phyloP scores from a whole-genome alignment of 2,329 filamentous ascomycete genomes.

The Penicillium sp. region DNA sequence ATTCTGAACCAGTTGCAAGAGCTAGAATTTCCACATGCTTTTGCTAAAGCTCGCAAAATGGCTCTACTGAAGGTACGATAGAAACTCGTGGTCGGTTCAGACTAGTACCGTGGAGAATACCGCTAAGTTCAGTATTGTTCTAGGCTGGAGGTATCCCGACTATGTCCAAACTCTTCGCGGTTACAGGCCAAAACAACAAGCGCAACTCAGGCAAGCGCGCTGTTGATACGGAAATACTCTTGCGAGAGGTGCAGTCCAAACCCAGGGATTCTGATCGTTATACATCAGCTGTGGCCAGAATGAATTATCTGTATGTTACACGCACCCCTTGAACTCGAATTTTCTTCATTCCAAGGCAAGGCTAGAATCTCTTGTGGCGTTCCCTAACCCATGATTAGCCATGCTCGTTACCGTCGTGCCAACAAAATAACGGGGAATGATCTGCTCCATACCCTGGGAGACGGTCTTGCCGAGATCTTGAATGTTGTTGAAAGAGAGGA shows the following conservation, averaged over 20 bases:
- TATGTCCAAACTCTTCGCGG: slow-evolving; percentile 47
- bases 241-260: slow-evolving; percentile 42
- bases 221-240: slow-evolving; percentile 47
- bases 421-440: slow-evolving; percentile 58
- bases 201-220: slow-evolving; percentile 48
- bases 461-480: slow-evolving; percentile 61
- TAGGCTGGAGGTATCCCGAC: slow-evolving; percentile 50
- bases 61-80: slow-evolving; percentile 27
- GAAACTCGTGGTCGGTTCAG: not conserved
- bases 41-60: slow-evolving; percentile 25
- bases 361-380: not conserved
- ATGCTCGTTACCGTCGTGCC: slow-evolving; percentile 51
- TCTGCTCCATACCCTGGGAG: slow-evolving; percentile 56
- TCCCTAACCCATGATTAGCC: slow-evolving; percentile 24
- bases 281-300: slow-evolving; percentile 51
- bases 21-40: slow-evolving; percentile 33
- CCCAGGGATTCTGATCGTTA: slow-evolving; percentile 38
- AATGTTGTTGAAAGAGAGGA: slow-evolving; percentile 61
- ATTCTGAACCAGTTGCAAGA: slow-evolving; percentile 30
- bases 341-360: not conserved
- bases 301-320: slow-evolving; percentile 52
- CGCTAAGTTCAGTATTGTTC: not conserved
- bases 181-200: slow-evolving; percentile 46
- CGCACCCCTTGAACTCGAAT: not conserved
- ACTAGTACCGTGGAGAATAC: not conserved